Evolutionary conservation across 805 yeast species (phyloP), one percentile per base, ranked within the genome.

Genomic region (Blastobotrys peoriensis): DNA sequence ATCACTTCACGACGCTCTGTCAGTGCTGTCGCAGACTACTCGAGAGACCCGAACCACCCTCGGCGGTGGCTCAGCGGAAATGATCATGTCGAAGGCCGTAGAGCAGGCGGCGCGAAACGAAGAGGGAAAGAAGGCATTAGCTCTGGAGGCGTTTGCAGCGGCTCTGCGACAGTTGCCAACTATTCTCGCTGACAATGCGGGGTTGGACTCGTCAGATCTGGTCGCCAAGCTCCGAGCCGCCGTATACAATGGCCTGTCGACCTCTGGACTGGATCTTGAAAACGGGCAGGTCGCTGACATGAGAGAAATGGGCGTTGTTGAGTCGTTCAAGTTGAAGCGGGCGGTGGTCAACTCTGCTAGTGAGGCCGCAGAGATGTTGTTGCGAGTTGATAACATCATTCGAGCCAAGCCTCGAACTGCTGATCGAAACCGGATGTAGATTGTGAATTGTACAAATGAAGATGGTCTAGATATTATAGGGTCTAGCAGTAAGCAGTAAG

Each of bases 401-500:
- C 81, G 96, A 55, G 98, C 98, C 27, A 89, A 86, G 65, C 98
- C 99, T 52, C 77, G 98, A 68, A 89, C 98, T 36, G 96, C 97
- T 34, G 91, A 85, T 69, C 78, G 96, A 33, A 25, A 25, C 13
- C 8, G 30, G 30, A 25, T 25, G 30, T 25, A 25, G 13, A 25
- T 8, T 25, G 30, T 8, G 30, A 25, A 8, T 8, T 25, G 30
- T 13, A 25, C 8, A 25, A 25, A 25, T 13, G 30, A 25, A 13
- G n/a, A n/a, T n/a, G n/a, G n/a, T n/a, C n/a, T n/a, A n/a, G n/a
- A n/a, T n/a, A n/a, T n/a, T n/a, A n/a, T n/a, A n/a, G n/a, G n/a
- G n/a, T n/a, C n/a, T n/a, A n/a, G n/a, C n/a, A n/a, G n/a, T n/a
- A n/a, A n/a, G n/a, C n/a, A n/a, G n/a, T n/a, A n/a, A n/a, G n/a